Base-by-base conservation (phyloP, 176 grass and related monocot species). In the Elymus sibiricus region DNA sequence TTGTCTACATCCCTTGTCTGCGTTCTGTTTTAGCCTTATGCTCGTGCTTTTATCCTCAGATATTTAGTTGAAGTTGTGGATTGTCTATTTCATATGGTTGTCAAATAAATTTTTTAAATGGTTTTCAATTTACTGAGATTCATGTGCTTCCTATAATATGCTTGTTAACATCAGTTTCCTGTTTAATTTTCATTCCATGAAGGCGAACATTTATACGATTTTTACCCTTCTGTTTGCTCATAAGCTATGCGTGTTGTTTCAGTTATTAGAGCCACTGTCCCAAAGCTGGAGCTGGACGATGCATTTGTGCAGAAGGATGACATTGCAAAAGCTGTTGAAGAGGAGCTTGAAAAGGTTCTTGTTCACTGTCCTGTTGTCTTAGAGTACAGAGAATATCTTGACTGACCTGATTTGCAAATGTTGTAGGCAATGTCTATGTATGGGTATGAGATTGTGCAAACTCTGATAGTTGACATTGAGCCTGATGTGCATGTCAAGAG, bases 401-500 rank as follows among this genome's bases (percentile, higher is more conserved):
- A 31, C 15, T 79, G 19, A 77, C 42, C 75, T 79, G 32, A 43
- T 74, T 82, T 68, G 31, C 76, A 55, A 70, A 9, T 47, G 29
- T 39, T 88, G 44, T 49, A 93, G 92, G 92, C 88, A 86, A 91
- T 91, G 92, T 93, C 83, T 28, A 74, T 49, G 28, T 91, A 93
- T 77, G 92, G 92, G 8, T 93, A 93, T 74, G 83, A 91, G 92
- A 93, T 91, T 43, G 89, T 93, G 70, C 86, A 93, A 47, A 93
- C 83, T 3, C 83, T 93, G 11, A 93, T 91, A 25, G 86, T 90
- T 56, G 92, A 93, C 38, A 86, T 93, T 78, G 92, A 93, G 63
- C 92, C 92, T 81, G 92, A 93, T 58, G 86, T 80, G 1, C 83
- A 64, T 83, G 92, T 93, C 81, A 93, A 88, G 83, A 86, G 79